A percentile compares a stretch with the other conserved stretches of the same genome.
These are phyloP conservation scores for Suillus decipiens DNA, from an alignment of 768 basidiomycete species.

Conservation along the genomic window DNA sequence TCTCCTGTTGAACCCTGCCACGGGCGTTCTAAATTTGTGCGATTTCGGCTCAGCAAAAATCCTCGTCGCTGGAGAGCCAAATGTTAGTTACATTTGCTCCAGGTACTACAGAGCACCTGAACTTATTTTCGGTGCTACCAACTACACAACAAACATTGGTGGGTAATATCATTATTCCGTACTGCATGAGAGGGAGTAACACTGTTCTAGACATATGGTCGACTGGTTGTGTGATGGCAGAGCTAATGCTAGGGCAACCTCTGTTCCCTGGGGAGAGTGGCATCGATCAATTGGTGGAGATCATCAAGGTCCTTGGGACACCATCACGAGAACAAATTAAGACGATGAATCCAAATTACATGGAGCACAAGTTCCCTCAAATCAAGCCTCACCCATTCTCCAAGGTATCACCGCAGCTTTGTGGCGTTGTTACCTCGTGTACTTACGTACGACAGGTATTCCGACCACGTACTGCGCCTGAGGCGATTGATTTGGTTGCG, in stretches of 20 bases:
- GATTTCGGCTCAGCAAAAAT: slow-evolving; percentile 99
- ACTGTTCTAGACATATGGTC: slow-evolving; percentile 88
- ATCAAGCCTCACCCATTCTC: slow-evolving; percentile 99
- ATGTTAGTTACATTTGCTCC: slow-evolving; percentile 99
- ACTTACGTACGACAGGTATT: slow-evolving; percentile 68
- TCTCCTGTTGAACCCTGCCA: slow-evolving; percentile 93
- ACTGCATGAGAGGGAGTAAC: slow-evolving; percentile 11
- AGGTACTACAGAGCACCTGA: slow-evolving; percentile 99
- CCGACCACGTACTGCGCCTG: slow-evolving; percentile 93
- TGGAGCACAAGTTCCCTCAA: slow-evolving; percentile 99
- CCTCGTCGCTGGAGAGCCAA: slow-evolving; percentile 95
- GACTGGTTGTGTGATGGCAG: slow-evolving; percentile 99
- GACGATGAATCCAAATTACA: slow-evolving; percentile 99
- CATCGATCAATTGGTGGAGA: slow-evolving; percentile 98
- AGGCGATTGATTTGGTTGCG: slow-evolving; percentile 94
- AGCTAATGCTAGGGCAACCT: slow-evolving; percentile 98
- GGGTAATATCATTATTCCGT: slow-evolving; percentile 32
- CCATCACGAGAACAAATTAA: slow-evolving; percentile 99
- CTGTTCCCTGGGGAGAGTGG: slow-evolving; percentile 99
- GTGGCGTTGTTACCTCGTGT: slow-evolving; percentile 11
- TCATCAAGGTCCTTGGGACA: slow-evolving; percentile 99
- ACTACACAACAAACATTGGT: slow-evolving; percentile 99
- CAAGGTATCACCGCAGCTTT: slow-evolving; percentile 59
- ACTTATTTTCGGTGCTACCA: slow-evolving; percentile 98
- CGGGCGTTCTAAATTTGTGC: slow-evolving; percentile 95